Conservation (phyloP, 805 yeast genomes). For the Kuraishia hungarica region DNA sequence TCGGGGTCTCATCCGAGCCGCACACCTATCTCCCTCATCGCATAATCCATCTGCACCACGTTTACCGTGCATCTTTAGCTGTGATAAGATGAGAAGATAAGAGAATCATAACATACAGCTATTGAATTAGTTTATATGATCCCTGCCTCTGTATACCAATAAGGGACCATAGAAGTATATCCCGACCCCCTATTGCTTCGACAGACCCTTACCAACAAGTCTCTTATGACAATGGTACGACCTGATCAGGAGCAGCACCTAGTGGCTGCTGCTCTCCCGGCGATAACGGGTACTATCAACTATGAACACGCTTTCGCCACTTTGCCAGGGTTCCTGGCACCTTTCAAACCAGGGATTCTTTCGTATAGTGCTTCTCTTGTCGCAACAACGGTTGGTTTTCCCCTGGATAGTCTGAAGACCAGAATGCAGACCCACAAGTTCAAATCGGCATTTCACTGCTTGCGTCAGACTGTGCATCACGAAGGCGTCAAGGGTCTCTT, state of each 20-base stretch:
- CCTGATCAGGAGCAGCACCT: not conserved
- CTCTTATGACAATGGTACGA: not conserved
- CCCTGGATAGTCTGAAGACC: slow-evolving; percentile 80
- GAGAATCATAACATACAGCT: not conserved
- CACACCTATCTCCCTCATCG: not conserved
- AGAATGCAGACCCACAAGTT: slow-evolving; percentile 76
- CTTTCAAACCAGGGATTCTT: slow-evolving; percentile 48
- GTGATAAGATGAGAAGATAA: not conserved
- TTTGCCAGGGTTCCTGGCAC: slow-evolving; percentile 38
- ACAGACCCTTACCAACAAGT: no score
- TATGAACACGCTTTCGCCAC: slow-evolving; percentile 34
- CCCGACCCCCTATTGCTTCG: no score
- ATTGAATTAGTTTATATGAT: not conserved
- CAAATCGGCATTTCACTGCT: slow-evolving; percentile 47
- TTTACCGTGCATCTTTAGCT: not conserved
- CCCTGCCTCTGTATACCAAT: not conserved
- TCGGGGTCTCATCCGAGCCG: not conserved
- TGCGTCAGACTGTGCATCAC: slow-evolving; percentile 37
- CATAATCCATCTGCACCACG: not conserved
- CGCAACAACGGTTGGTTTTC: slow-evolving; percentile 70
- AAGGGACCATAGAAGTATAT: not conserved
- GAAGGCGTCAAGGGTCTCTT: slow-evolving; percentile 71
- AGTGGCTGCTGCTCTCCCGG: slow-evolving; percentile 28
- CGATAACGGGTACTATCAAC: slow-evolving; percentile 49
- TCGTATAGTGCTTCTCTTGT: slow-evolving; percentile 58